Base-by-base conservation (phyloP, 2,329 filamentous ascomycete species). In the Epichloe amarillans region DNA sequence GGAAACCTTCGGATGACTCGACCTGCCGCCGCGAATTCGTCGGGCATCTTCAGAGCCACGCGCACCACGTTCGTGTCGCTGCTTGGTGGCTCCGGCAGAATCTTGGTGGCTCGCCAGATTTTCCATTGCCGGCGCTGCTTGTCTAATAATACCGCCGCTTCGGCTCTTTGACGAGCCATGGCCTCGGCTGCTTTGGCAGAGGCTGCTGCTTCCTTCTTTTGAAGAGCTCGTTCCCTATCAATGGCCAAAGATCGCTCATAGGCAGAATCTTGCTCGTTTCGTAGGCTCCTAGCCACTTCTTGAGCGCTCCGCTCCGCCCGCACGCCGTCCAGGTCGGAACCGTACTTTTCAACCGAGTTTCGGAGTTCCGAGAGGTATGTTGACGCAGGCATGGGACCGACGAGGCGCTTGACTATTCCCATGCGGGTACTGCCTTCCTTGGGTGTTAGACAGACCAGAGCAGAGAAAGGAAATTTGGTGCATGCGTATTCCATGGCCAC, bases 391-490 rank as follows among this genome's bases (percentile, higher is more conserved):
- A 84, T 82, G 2, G 83, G 80, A 0, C 93, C 91, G 0, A 79
- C 75, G 6, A 94, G 75, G 30, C 89, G 82, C 58, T 88, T 83
- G 51, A 96, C 78, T 15, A 95, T 86, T 38, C 88, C 89, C 91
- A 98, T 97, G 15, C 88, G 82, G 1, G 88, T 88, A 55, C 83
- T 83, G 2, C 86, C 86, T 54, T 91, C 82, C 57, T 84, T 84
- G 0, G 90, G 89, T 0, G 90, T 95, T 56, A 96, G 84, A 52
- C 88, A 90, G 30, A 96, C 83, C 3, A 96, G 68, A 14, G 84
- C 88, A 0, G 86, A 83, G 64, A 95, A 97, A 10, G 93, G 93
- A 61, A 93, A 96, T 63, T 94, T 95, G 53, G 88, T 95, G 66
- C 87, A 93, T 58, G 83, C 83, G 55, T 97, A 80, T 44, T 90